Conservation (phyloP, 78 protist species). For the Dictyostelium citrinum region DNA sequence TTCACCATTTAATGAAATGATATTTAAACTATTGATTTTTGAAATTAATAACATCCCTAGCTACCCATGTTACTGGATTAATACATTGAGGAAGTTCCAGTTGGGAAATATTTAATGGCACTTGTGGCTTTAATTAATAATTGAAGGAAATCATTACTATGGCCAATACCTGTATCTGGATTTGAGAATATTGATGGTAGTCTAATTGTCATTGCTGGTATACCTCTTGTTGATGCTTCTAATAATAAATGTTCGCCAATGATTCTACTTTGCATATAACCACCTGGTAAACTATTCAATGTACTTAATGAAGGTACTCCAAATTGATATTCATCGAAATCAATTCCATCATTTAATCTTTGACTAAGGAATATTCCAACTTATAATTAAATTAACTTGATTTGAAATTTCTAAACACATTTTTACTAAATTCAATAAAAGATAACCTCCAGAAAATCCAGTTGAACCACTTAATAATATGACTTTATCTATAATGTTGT, state of each 20-base stretch:
- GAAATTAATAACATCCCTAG: neutral
- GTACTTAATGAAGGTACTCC: neutral
- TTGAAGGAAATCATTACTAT: neutral
- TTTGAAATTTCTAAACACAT: neutral
- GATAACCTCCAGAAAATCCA: slow-evolving; percentile 2
- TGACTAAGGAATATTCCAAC: neutral
- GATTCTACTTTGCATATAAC: slow-evolving; percentile 49
- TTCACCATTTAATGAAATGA: neutral
- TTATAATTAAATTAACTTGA: neutral
- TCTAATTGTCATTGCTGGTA: slow-evolving; percentile 9
- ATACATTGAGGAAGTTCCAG: too few species aligned
- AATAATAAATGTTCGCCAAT: slow-evolving; percentile 11
- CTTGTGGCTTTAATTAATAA: neutral
- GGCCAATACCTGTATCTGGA: neutral
- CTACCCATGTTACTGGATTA: neutral
- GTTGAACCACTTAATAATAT: slow-evolving; percentile 40
- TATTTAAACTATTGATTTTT: neutral
- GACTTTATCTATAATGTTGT: neutral
- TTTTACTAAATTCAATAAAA: too few species aligned
- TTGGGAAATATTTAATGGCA: neutral
- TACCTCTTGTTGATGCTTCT: neutral
- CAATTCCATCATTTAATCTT: neutral
- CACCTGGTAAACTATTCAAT: slow-evolving; percentile 1
- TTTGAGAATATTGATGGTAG: neutral
- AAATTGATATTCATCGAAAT: neutral